These are phyloP conservation scores for Chimonanthus praecox DNA, from an alignment of 164 flowering plant species.

Conservation along the genomic window DNA sequence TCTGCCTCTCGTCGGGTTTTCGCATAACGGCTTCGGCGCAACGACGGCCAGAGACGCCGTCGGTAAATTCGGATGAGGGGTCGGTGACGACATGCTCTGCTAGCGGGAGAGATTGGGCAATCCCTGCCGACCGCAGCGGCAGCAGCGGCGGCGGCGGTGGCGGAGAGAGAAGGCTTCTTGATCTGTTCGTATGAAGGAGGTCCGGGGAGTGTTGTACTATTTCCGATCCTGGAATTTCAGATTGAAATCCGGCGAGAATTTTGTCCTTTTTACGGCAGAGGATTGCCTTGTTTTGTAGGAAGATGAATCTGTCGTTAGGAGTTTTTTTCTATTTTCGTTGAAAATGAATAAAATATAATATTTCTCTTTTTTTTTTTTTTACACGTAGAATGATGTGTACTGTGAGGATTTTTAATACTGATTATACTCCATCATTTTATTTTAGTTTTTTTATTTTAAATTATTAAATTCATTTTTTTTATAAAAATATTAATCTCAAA, in stretches of 20 bases:
- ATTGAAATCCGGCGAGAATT: conserved; percentile 15
- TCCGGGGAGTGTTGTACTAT: neutral
- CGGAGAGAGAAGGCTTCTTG: conserved; percentile 16
- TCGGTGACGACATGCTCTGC: conserved; percentile 48
- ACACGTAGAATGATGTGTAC: too few species aligned
- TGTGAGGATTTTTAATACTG: too few species aligned
- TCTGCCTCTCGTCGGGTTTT: conserved; percentile 33
- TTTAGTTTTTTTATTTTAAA: too few species aligned
- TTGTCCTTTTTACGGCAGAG: conserved; percentile 14
- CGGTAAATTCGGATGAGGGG: conserved; percentile 59
- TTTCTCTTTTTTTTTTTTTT: neutral
- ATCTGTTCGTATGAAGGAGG: conserved; percentile 17
- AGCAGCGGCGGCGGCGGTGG: neutral
- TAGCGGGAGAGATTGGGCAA: conserved; percentile 4
- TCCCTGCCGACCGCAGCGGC: neutral
- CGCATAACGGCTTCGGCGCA: conserved; percentile 7
- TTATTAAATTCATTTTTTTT: too few species aligned
- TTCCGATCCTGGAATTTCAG: conserved; percentile 1
- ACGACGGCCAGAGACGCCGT: conserved; percentile 48
- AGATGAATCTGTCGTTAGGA: conserved; percentile 5
- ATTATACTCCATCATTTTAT: too few species aligned
- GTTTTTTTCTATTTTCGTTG: neutral
- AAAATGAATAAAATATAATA: too few species aligned
- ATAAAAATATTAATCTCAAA: too few species aligned
- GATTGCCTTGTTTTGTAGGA: conserved; percentile 12